These are phyloP conservation scores for Fusarium buxicola DNA, from an alignment of 2,329 filamentous ascomycete genomes.

Conservation along the genomic window DNA sequence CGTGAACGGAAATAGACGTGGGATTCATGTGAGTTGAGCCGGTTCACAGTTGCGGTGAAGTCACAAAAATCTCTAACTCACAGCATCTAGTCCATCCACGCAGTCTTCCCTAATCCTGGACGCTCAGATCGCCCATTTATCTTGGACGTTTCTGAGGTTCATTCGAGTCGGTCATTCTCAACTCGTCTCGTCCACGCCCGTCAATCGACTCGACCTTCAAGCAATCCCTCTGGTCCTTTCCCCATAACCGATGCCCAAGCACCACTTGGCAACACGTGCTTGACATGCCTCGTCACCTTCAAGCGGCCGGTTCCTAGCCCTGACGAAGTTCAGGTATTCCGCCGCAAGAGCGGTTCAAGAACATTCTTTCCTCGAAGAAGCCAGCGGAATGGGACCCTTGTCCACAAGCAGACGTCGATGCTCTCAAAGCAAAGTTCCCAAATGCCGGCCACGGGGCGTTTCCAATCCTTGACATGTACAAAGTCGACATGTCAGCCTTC, in stretches of 20 bases:
- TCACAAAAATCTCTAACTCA: background rate
- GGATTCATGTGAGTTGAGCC: slow-evolving; percentile 53
- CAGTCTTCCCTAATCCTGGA: slow-evolving; percentile 64
- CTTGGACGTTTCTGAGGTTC: slow-evolving; percentile 60
- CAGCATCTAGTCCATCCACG: slow-evolving; percentile 63
- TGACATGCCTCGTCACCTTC: slow-evolving; percentile 65
- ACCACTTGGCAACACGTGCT: slow-evolving; percentile 58
- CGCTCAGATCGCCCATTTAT: slow-evolving; percentile 63
- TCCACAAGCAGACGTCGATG: slow-evolving; percentile 60
- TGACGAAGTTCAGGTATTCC: slow-evolving; percentile 55
- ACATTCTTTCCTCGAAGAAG: slow-evolving; percentile 52
- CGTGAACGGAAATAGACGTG: slow-evolving; percentile 39
- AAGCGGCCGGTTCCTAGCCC: slow-evolving; percentile 55
- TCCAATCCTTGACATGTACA: slow-evolving; percentile 64
- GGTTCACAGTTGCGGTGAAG: too few species aligned
- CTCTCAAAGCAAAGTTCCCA: slow-evolving; percentile 52
- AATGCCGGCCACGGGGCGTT: slow-evolving; percentile 57
- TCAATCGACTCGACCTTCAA: slow-evolving; percentile 58
- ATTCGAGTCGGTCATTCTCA: slow-evolving; percentile 60
- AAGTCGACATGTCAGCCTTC: slow-evolving; percentile 63
- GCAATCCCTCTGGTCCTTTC: slow-evolving; percentile 52
- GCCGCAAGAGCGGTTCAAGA: slow-evolving; percentile 57
- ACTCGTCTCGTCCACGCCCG: slow-evolving; percentile 62
- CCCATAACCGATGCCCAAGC: slow-evolving; percentile 53
- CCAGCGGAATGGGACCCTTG: slow-evolving; percentile 58